Conservation (phyloP, 176 grass and related monocot genomes). For the Oryza glaberrima region DNA sequence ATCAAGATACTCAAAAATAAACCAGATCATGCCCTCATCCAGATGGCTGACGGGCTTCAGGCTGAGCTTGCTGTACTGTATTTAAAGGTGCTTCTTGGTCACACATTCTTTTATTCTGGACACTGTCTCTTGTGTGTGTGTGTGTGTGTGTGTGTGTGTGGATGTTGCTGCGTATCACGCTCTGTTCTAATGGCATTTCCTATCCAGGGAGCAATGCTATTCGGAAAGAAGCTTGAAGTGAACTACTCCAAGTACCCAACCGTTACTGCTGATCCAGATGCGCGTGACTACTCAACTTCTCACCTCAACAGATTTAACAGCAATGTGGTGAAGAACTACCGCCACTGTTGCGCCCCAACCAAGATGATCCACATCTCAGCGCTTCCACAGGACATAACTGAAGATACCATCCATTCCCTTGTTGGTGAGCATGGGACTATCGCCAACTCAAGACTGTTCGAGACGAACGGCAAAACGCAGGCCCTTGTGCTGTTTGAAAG, state of each 20-base stretch:
- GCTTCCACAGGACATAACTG: slow-evolving; percentile 76
- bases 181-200: neutral
- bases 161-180: neutral
- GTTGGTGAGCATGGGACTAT: slow-evolving; percentile 72
- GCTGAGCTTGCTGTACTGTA: slow-evolving; percentile 93
- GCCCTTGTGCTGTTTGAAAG: slow-evolving; percentile 79
- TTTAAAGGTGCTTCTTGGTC: slow-evolving; percentile 63
- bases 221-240: slow-evolving; percentile 89
- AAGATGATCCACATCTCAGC: slow-evolving; percentile 95
- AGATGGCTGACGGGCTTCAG: slow-evolving; percentile 94
- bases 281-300: slow-evolving; percentile 79
- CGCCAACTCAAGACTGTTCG: slow-evolving; percentile 75
- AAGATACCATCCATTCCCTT: slow-evolving; percentile 67
- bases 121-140: neutral
- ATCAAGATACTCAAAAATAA: slow-evolving; percentile 91
- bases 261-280: slow-evolving; percentile 72
- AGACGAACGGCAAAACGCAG: slow-evolving; percentile 82
- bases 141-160: neutral
- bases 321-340: slow-evolving; percentile 86
- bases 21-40: slow-evolving; percentile 94
- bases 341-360: slow-evolving; percentile 91
- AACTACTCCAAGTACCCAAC: slow-evolving; percentile 87
- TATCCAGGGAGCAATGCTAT: slow-evolving; percentile 73
- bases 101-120: neutral
- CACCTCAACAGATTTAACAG: slow-evolving; percentile 85